These are phyloP conservation scores for Tylopilus sp. DNA, from an alignment of 1,284 basidiomycete species.

Conservation along the genomic window DNA sequence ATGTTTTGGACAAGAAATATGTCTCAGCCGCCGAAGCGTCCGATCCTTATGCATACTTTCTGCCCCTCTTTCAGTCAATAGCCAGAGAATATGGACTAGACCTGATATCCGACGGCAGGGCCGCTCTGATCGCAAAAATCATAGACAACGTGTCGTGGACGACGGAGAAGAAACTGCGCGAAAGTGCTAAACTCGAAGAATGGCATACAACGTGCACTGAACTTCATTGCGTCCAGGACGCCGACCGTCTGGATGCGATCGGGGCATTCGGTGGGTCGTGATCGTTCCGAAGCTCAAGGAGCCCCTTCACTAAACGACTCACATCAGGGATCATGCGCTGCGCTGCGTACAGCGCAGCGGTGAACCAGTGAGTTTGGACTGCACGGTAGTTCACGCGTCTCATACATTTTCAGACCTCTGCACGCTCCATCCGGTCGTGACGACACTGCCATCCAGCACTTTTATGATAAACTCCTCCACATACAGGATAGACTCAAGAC, in stretches of 20 bases:
- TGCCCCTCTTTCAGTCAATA: constrained; percentile 59
- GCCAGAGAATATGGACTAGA: constrained; percentile 44
- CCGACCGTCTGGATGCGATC: constrained; percentile 88
- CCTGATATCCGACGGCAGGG: constrained; percentile 58
- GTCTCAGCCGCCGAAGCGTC: constrained; percentile 53
- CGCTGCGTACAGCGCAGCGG: constrained; percentile 73
- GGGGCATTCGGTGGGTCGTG: constrained; percentile 74
- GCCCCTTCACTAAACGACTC: not conserved
- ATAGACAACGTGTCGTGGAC: constrained; percentile 85
- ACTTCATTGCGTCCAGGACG: constrained; percentile 90
- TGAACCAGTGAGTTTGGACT: constrained; percentile 49
- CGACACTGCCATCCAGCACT: constrained; percentile 75
- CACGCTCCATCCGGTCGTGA: constrained; percentile 55
- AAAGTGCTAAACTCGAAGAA: constrained; percentile 49
- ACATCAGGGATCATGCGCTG: constrained; percentile 76
- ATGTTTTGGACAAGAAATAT: constrained; percentile 86
- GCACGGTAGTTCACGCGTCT: constrained; percentile 5
- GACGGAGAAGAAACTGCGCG: constrained; percentile 72
- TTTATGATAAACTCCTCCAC: constrained; percentile 81
- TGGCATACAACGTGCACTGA: constrained; percentile 82
- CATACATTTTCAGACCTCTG: constrained; percentile 49
- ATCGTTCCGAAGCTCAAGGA: not conserved
- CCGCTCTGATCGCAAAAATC: constrained; percentile 53
- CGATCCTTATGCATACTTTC: constrained; percentile 63
- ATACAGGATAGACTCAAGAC: constrained; percentile 79